Base-by-base conservation (phyloP, 768 basidiomycete species). In the Lentinus brumalis region DNA sequence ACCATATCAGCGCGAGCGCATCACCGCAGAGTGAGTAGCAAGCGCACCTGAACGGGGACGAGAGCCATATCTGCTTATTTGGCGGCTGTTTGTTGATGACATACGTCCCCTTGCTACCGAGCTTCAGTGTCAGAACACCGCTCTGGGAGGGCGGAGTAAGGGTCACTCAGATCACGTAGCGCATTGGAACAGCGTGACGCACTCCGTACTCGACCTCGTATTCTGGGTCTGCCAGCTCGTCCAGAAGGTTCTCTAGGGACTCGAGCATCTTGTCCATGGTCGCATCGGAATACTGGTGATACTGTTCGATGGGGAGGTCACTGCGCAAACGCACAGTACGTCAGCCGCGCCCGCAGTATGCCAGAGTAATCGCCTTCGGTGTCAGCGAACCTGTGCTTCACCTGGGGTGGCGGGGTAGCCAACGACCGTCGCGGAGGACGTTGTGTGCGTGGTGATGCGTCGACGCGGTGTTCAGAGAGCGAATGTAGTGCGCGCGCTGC, bases 1-100 rank as follows among this genome's bases (percentile, higher is more conserved):
- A 30, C 31, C 50, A 12, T 38, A 12, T 56, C 50, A 26, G 21
- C 12, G n/a, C 29, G n/a, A 29, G 42, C 30, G 26, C 14, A 31
- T 5, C 39, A 3, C 11, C 18, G 30, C 32, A 26, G 42, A 29
- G 32, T 18, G 40, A 11, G 46, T 32, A 49, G 21, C 2, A 46
- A 11, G 71, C 78, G 41, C 64, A 94, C 94, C 92, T 93, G 65
- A 85, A 72, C 0, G 95, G 95, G 9, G 91, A 94, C 4, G 93
- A 95, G 18, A 97, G 79, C 95, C 95, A 97, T 66, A 97, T 96
- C 71, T 97, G 95, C 76, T 94, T 94, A 72, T 97, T 97, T 6
- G 95, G 95, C 11, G 95, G 95, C 71, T 97, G 95, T 79, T 96
- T 97, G 76, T 97, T 97, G 75, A 97, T 88, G 31, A 96, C 95